These are phyloP conservation scores for Penicillium sp. DNA, from an alignment of 2,329 filamentous ascomycete species.

Conservation along the genomic window DNA sequence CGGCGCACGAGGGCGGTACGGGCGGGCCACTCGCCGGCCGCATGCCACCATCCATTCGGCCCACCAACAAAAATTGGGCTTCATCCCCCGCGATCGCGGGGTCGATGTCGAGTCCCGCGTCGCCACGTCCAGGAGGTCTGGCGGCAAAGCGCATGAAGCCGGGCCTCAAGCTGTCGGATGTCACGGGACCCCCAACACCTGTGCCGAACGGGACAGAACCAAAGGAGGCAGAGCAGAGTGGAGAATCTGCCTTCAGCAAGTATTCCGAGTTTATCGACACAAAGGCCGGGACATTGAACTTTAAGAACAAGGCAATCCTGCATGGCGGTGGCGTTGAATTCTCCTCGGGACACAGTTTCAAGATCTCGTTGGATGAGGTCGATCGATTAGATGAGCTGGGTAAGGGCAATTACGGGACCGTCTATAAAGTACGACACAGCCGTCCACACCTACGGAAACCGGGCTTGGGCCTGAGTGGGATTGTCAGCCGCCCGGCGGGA, in stretches of 20 bases:
- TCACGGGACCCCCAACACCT: constrained; percentile 51
- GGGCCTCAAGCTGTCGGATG: constrained; percentile 54
- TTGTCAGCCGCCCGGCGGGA: constrained; percentile 51
- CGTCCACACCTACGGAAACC: constrained; percentile 66
- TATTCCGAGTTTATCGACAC: constrained; percentile 85
- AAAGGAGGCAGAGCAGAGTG: constrained; percentile 27
- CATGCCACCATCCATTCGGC: constrained; percentile 32
- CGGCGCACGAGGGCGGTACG: constrained; percentile 22
- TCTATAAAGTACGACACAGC: constrained; percentile 92
- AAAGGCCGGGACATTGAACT: constrained; percentile 86
- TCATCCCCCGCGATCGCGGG: constrained; percentile 34
- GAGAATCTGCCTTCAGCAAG: constrained; percentile 62
- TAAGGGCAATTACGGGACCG: constrained; percentile 97
- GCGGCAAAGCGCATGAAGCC: constrained; percentile 54
- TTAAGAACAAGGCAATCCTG: constrained; percentile 89
- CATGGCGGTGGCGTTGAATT: constrained; percentile 91
- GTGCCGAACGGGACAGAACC: constrained; percentile 29
- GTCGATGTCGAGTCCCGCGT: constrained; percentile 50
- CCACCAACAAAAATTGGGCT: constrained; percentile 39
- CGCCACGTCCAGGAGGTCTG: constrained; percentile 50
- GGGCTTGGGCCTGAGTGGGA: constrained; percentile 63
- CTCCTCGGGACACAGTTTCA: constrained; percentile 83
- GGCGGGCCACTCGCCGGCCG: constrained; percentile 38
- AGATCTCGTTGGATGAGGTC: constrained; percentile 92
- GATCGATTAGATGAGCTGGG: constrained; percentile 91